Base-by-base conservation (phyloP, 2,329 filamentous ascomycete species). In the Tolypocladium cylindrosporum region DNA sequence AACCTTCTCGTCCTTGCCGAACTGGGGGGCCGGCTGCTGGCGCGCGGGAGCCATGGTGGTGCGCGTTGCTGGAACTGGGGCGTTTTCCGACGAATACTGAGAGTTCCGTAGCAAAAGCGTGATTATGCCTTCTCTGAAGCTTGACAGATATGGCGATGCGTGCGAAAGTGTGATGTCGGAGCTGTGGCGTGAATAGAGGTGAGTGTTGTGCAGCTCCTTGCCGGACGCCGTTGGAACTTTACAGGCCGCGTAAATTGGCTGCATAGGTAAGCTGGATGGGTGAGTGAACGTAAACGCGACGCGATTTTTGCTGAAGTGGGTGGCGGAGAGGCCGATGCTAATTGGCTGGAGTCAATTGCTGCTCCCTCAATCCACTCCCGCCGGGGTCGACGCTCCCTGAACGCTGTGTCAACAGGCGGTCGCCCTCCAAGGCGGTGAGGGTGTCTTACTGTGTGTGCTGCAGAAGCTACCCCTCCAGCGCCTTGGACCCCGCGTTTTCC, bases 1-100 rank as follows among this genome's bases (percentile, higher is more conserved):
- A 42, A 96, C 91, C 70, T 89, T 91, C 78, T 99, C 94, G 70
- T 97, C 91, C 80, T 92, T 91, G 68, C 72, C 75, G 69, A 78
- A 81, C 54, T 79, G 78, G 56, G 80, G 75, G 45, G 63, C 69
- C 69, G 62, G 77, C 70, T 71, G 72, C 59, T 75, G 72, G 59
- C 74, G 74, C 57, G 75, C 64, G 56, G 75, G 75, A 63, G 75
- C 71, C 75, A 77, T 77, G 62, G 54, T 65, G 64, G 16, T 34
- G 48, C 31, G 48, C 31, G 48, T n/a, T 34, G 48, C 6, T 34
- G 48, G 31, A n/a, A 51, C 48, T n/a, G 27, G 31, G 24, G 19
- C 16, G 48, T 34, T 19, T 13, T 36, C 34, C 10, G 9, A 27
- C 16, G n/a, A 31, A 41, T 42, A 27, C 21, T 21, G 37, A 21